A percentile compares a stretch with the other conserved stretches of the same genome.
phyloP scores from a whole-genome alignment of 139 green algal genomes.

The Limnomonas spitsbergensis region DNA sequence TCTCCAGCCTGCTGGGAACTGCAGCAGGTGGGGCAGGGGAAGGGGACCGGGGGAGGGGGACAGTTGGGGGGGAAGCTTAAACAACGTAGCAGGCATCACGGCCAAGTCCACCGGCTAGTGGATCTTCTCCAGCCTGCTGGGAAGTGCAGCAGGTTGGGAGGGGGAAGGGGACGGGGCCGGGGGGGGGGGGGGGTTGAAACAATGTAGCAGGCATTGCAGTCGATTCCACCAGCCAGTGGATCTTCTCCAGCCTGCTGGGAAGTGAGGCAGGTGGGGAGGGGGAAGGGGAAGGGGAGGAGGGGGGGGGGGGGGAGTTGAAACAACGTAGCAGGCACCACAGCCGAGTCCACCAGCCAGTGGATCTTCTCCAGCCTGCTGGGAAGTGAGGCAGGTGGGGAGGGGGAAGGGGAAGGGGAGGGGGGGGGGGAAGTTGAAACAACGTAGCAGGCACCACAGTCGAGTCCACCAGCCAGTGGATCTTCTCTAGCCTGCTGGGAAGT shows the following conservation, averaged over 20 bases:
- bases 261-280: constrained; percentile 38
- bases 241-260: constrained; percentile 63
- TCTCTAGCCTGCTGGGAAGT: constrained; percentile 59
- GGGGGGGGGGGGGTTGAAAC: too few relatives aligned
- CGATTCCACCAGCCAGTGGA: constrained; percentile 65
- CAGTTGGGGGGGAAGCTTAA: too few relatives aligned
- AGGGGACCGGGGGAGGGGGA: too few relatives aligned
- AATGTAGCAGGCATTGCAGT: constrained; percentile 67
- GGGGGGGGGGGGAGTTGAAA: too few relatives aligned
- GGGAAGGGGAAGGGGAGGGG: too few relatives aligned
- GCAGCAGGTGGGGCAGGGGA: constrained; percentile 30
- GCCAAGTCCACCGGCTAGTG: constrained; percentile 63
- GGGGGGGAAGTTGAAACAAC: too few relatives aligned
- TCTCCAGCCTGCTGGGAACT: constrained; percentile 60
- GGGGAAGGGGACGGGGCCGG: too few relatives aligned
- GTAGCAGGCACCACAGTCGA: constrained; percentile 56
- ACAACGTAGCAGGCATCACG: constrained; percentile 67
- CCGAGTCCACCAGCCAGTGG: constrained; percentile 62
- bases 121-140: constrained; percentile 65
- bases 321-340: constrained; percentile 66
- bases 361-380: constrained; percentile 67
- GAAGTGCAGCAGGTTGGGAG: constrained; percentile 41
- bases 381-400: constrained; percentile 37
- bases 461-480: constrained; percentile 71
- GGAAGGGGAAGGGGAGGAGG: too few relatives aligned